A percentile compares a stretch with the other conserved stretches of the same genome.
phyloP scores from a whole-genome alignment of 345 rosid species.

The Pistacia vera region DNA sequence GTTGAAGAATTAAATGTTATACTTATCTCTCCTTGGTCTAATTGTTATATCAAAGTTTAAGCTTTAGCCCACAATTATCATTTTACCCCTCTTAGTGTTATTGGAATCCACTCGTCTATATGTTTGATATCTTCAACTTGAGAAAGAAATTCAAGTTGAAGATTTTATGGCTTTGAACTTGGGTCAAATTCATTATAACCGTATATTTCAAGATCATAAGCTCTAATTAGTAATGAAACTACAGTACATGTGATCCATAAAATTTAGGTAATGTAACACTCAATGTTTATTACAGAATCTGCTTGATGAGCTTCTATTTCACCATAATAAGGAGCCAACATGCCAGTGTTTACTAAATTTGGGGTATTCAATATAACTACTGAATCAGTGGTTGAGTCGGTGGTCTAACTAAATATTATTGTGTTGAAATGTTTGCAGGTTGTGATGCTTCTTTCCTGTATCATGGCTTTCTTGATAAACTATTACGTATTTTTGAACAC shows the following conservation, averaged over 20 bases:
- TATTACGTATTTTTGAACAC: slow-evolving; percentile 71
- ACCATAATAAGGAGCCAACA: neutral
- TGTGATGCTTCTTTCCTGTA: slow-evolving; percentile 63
- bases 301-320: neutral
- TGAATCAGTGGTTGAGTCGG: neutral
- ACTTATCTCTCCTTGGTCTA: neutral
- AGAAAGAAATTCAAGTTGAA: neutral
- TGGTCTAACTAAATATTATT: neutral
- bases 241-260: neutral
- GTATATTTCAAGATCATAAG: neutral
- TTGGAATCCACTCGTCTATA: neutral
- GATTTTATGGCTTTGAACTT: neutral
- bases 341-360: neutral
- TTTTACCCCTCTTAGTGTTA: neutral
- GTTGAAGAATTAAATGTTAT: no score
- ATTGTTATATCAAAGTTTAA: neutral
- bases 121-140: neutral
- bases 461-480: slow-evolving; percentile 69
- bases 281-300: no score
- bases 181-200: neutral
- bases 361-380: neutral
- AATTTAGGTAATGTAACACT: neutral
- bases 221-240: neutral
- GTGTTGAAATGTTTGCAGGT: slow-evolving; percentile 39
- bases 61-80: neutral